Evolutionary conservation across 106 monocot species (phyloP), one percentile per base, ranked within the genome.

Genomic region (Ottelia alismoides): DNA sequence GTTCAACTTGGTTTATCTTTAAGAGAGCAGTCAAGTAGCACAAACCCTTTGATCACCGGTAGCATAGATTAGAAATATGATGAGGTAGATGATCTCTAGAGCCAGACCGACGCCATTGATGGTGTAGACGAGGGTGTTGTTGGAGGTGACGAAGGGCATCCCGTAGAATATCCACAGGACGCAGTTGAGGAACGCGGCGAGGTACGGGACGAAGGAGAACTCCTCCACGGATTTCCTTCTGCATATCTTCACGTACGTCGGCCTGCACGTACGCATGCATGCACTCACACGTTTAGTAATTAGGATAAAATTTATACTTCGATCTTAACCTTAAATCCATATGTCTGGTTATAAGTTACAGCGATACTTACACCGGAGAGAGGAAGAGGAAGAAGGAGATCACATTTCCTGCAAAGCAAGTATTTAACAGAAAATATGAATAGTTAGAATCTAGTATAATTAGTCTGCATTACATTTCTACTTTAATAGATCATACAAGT

Each of bases 161-260:
- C n/a, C n/a, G n/a, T n/a, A n/a, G n/a, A n/a, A n/a, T n/a, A n/a
- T n/a, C n/a, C n/a, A n/a, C n/a, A 70, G 65, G 2, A 65, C 43
- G 70, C 75, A 76, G 65, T 76, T 76, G 23, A 76, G 56, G 2
- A 76, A 59, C 2, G 70, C 60, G 9, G 70, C 69, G 1, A 76
- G 46, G 65, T 76, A 76, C 2, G 78, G 72, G 12, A 51, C 58
- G 0, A 68, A 5, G 0, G 72, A 72, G 60, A 78, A 78, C 27
- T 68, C 56, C 67, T 72, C 77, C 58, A 77, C 77, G 7, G 72
- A 56, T 1, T 58, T 58, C 10, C 57, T 77, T 59, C 59, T 72
- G 49, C 63, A 68, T 67, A 77, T 77, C 28, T 58, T 67, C 5
- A 20, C 31, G 46, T 72, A 68, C 2, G 77, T 77, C 31, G 77